Percentiles rank a stretch among this genome's conserved stretches.
phyloP scores from a whole-genome alignment of 192 early-diverging fungal genomes.

The Rhizoclosmatium globosum region DNA sequence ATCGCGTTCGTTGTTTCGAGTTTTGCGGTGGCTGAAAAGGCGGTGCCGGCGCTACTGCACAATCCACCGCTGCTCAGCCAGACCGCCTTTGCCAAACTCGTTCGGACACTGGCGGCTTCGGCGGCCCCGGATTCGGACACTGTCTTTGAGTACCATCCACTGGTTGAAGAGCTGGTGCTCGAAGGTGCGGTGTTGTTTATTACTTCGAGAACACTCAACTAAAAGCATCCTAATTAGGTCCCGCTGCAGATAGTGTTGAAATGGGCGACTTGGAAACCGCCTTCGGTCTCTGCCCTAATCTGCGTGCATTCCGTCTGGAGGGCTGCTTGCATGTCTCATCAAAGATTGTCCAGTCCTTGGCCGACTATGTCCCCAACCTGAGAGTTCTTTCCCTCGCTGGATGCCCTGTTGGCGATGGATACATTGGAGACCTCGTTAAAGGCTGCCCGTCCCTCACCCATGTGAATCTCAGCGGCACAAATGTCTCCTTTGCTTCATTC shows the following conservation, averaged over 20 bases:
- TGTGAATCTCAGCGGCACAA: conserved; percentile 32
- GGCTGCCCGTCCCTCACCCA: conserved; percentile 33
- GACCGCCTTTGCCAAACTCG: conserved; percentile 27
- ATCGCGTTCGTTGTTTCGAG: not conserved
- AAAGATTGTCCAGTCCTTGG: conserved; percentile 39
- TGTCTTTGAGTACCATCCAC: conserved; percentile 31
- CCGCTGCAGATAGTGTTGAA: conserved; percentile 40
- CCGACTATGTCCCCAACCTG: conserved; percentile 38
- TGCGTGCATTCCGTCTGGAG: conserved; percentile 21
- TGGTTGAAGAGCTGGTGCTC: conserved; percentile 33
- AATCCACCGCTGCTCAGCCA: conserved; percentile 25
- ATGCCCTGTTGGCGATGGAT: conserved; percentile 43
- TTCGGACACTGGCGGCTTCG: not conserved
- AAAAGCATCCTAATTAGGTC: conserved; percentile 4
- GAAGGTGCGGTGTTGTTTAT: conserved; percentile 15
- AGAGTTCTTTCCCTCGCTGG: conserved; percentile 31
- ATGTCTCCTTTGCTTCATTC: conserved; percentile 31
- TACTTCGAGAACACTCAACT: not conserved
- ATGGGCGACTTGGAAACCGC: conserved; percentile 43
- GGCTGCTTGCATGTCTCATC: conserved; percentile 42
- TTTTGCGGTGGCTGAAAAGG: conserved; percentile 2
- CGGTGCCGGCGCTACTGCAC: conserved; percentile 24
- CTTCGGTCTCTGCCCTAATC: conserved; percentile 32
- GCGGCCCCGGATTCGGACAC: conserved; percentile 20
- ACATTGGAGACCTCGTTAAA: conserved; percentile 26